Conservation (phyloP, 2,329 filamentous ascomycete genomes). For the Raffaelea deltoideospora region DNA sequence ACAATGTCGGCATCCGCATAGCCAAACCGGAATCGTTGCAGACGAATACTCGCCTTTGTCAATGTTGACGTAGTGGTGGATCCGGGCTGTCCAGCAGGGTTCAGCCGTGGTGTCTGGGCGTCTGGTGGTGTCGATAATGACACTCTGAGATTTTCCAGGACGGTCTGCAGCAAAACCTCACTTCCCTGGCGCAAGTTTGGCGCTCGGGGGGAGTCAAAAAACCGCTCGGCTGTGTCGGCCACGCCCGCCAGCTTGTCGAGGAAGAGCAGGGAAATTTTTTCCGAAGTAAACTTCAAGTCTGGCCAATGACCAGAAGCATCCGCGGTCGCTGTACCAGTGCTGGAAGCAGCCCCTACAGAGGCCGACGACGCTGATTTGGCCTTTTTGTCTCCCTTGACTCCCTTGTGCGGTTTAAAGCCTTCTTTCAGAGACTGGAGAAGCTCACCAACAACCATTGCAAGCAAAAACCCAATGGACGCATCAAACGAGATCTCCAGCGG, state of each 20-base stretch:
- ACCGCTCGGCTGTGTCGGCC: constrained; percentile 31
- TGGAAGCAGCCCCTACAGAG: too few species aligned
- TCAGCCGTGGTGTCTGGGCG: constrained; percentile 13
- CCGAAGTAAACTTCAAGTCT: constrained; percentile 27
- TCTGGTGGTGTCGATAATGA: constrained; percentile 15
- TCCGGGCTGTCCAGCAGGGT: constrained; percentile 5
- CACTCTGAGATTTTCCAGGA: constrained; percentile 28
- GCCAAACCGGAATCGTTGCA: constrained; percentile 46
- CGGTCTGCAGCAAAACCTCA: constrained; percentile 37
- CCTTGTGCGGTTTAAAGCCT: constrained; percentile 2
- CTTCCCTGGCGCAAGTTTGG: constrained; percentile 22
- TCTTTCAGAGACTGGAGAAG: constrained; percentile 19
- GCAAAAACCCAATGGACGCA: constrained; percentile 37
- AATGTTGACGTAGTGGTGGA: background rate
- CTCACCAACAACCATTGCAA: constrained; percentile 34
- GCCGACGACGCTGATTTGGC: background rate
- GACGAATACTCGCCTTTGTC: constrained; percentile 23
- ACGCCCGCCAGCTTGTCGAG: constrained; percentile 38
- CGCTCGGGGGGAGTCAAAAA: constrained; percentile 22
- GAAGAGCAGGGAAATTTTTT: constrained; percentile 39
- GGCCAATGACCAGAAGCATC: constrained; percentile 12
- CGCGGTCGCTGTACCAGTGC: background rate
- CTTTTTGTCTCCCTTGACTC: constrained; percentile 11
- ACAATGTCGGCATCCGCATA: constrained; percentile 48
- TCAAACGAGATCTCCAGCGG: constrained; percentile 39